These are phyloP conservation scores for Trypanosoma rangeli DNA, from an alignment of 208 protist species.

Conservation along the genomic window DNA sequence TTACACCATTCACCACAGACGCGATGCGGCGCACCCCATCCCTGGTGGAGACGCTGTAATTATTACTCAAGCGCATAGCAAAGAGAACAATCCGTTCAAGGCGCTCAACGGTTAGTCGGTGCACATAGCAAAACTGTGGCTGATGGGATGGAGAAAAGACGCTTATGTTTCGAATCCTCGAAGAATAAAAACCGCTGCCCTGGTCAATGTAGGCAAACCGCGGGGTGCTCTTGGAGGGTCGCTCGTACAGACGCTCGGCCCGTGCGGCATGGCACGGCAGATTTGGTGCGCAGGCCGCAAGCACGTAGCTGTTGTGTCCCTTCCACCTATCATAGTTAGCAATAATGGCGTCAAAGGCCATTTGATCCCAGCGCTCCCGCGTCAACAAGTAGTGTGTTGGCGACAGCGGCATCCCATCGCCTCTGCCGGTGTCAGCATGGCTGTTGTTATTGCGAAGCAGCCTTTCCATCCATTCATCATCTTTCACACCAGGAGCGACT, in stretches of 20 bases:
- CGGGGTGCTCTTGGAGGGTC: constrained; percentile 8
- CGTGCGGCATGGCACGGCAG: constrained; percentile 7
- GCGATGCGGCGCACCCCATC: constrained; percentile 1
- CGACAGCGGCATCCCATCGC: neutral
- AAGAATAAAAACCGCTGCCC: constrained; percentile 32
- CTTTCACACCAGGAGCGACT: neutral
- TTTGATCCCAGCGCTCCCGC: constrained; percentile 31
- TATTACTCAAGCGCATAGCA: constrained; percentile 1
- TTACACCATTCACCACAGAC: neutral
- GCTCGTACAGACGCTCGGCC: neutral
- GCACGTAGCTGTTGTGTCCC: constrained; percentile 36
- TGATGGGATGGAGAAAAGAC: constrained; percentile 10
- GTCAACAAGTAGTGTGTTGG: neutral
- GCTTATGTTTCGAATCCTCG: constrained; percentile 3
- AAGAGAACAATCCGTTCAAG: constrained; percentile 16
- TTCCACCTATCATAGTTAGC: constrained; percentile 45
- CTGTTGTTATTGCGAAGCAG: neutral
- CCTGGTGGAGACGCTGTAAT: neutral
- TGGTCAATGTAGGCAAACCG: constrained; percentile 38
- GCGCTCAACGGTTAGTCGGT: constrained; percentile 6
- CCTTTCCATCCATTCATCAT: neutral
- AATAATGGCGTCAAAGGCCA: constrained; percentile 47
- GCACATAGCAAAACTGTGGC: constrained; percentile 7
- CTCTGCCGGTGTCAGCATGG: neutral
- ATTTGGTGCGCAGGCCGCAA: constrained; percentile 16